Base-by-base conservation (phyloP, 208 protist species). In the Trypanosoma brucei region DNA sequence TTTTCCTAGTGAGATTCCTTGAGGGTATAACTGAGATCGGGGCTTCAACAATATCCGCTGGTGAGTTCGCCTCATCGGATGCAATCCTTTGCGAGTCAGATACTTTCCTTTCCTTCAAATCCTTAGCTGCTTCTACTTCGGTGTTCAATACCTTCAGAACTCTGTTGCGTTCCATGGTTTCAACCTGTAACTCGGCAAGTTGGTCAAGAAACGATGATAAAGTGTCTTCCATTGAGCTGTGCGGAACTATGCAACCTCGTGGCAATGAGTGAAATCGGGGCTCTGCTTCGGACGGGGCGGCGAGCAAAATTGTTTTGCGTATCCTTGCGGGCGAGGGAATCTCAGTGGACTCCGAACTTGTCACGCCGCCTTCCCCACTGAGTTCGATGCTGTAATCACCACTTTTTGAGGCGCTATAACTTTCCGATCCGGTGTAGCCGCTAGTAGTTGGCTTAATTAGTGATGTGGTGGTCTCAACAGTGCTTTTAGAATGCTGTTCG, bases 221-320 rank as follows among this genome's bases (percentile, higher is more conserved):
- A 22, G 54, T 68, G 49, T 91, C 84, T 14, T 85, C 75, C 0
- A 22, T 40, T 0, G 74, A 79, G 14, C 70, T 67, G 31, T 50
- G 38, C 0, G 57, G 22, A 4, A 88, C 62, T 37, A 87, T 72
- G 60, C 80, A 88, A 22, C 67, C 64, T 34, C 72, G 72, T 30
- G 81, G 81, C 13, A 81, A 64, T 37, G 61, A 42, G 0, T 68
- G 76, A 22, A 74, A 40, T 22, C 49, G 51, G 6, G 78, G 81
- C 2, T 66, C 50, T 55, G 85, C 75, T 48, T 76, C 67, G 3
- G 65, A 11, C 0, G 75, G 73, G 3, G 76, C 76, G 6, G 65
- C 60, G 13, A 91, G 71, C 9, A 81, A 58, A 33, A 91, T 33
- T 3, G 78, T 48, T n/a, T 85, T 76, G 46, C 84, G 75, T 11